phyloP scores from a whole-genome alignment of 2,329 filamentous ascomycete genomes.

The Aspergillus jensenii region DNA sequence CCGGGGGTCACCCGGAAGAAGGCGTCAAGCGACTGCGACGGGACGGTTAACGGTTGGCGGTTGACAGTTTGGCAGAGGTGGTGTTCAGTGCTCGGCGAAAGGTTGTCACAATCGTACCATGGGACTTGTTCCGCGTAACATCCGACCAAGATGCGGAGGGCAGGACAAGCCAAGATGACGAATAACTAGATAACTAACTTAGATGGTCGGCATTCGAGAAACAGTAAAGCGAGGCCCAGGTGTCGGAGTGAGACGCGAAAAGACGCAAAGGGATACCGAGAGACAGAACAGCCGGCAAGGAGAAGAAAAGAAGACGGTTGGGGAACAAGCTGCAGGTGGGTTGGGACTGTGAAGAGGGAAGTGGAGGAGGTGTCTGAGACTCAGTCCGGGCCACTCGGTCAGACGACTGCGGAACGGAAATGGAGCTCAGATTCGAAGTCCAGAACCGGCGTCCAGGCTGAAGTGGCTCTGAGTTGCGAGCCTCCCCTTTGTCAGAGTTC shows the following conservation, averaged over 20 bases:
- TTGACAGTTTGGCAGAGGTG: neutral
- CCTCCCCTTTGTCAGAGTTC: neutral
- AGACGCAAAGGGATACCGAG: neutral
- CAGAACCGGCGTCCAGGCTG: neutral
- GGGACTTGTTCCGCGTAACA: slow-evolving; percentile 17
- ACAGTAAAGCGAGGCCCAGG: neutral
- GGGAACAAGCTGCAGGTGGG: neutral
- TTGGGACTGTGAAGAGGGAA: neutral
- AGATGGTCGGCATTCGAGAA: neutral
- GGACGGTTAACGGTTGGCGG: neutral
- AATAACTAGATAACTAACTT: neutral
- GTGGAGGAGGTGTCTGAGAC: neutral
- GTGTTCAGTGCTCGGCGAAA: slow-evolving; percentile 17
- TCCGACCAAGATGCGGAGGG: neutral
- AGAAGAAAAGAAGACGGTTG: neutral
- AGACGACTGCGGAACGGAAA: neutral
- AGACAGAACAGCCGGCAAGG: neutral
- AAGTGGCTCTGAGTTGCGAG: neutral
- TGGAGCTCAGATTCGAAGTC: neutral
- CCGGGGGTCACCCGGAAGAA: slow-evolving; percentile 14
- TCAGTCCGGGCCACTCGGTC: neutral
- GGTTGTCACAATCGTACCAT: slow-evolving; percentile 23
- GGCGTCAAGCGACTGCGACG: slow-evolving; percentile 6
- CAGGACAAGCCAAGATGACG: neutral
- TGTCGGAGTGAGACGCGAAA: neutral